phyloP scores from a whole-genome alignment of 2,329 filamentous ascomycete species.

The Fusarium chaquense region DNA sequence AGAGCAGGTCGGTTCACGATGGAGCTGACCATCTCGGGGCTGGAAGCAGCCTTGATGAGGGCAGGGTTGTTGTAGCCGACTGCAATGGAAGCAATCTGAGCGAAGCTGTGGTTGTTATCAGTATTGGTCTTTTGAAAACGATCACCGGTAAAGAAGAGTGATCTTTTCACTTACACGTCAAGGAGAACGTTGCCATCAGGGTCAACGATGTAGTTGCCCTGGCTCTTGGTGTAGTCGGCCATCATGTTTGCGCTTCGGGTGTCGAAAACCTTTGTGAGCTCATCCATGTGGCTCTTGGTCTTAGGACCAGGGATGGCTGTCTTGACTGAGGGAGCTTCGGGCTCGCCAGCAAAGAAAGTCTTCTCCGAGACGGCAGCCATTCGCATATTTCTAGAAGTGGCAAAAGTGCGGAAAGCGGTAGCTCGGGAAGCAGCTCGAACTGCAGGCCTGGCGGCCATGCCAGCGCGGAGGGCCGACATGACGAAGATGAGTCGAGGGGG shows the following conservation, averaged over 20 bases:
- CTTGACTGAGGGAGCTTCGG: constrained; percentile 64
- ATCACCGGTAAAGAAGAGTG: not conserved
- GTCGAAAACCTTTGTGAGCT: constrained; percentile 84
- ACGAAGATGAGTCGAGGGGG: constrained; percentile 23
- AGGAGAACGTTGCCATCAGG: constrained; percentile 78
- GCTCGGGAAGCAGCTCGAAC: constrained; percentile 31
- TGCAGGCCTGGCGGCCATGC: constrained; percentile 43
- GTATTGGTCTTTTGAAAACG: not conserved
- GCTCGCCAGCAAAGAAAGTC: constrained; percentile 63
- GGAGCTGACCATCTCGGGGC: constrained; percentile 81
- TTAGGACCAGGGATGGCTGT: constrained; percentile 80
- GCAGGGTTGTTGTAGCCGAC: constrained; percentile 92
- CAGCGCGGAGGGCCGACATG: constrained; percentile 50
- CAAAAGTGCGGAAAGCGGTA: constrained; percentile 43
- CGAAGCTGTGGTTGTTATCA: constrained; percentile 68
- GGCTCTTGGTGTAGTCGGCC: constrained; percentile 77
- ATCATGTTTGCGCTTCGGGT: constrained; percentile 88
- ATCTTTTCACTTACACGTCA: constrained; percentile 70
- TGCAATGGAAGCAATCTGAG: constrained; percentile 93
- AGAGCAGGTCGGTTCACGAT: constrained; percentile 91
- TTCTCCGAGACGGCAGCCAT: constrained; percentile 50
- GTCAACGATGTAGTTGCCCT: constrained; percentile 84
- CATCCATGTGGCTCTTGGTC: constrained; percentile 74
- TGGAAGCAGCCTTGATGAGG: constrained; percentile 76
- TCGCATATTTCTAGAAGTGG: constrained; percentile 40